phyloP scores from a whole-genome alignment of 176 grass and related monocot species.

The Chrysopogon serrulatus region DNA sequence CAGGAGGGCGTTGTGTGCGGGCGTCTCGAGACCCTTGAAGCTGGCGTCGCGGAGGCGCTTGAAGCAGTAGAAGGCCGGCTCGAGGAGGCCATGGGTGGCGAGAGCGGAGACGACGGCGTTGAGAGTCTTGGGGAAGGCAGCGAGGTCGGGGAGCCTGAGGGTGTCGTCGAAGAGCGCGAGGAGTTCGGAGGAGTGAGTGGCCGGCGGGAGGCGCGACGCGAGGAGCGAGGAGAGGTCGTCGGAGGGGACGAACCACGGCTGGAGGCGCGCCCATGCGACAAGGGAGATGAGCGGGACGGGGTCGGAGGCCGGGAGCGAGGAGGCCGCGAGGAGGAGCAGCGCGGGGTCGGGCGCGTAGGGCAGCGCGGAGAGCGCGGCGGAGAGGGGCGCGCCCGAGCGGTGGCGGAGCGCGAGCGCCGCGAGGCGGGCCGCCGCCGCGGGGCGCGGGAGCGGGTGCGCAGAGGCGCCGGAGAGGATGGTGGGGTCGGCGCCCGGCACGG shows the following conservation, averaged over 20 bases:
- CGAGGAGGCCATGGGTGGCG: constrained; percentile 48
- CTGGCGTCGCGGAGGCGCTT: constrained; percentile 71
- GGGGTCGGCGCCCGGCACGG: constrained; percentile 59
- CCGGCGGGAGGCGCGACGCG: constrained; percentile 37
- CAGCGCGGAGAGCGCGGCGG: constrained; percentile 65
- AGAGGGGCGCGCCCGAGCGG: constrained; percentile 72
- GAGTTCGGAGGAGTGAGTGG: constrained; percentile 48
- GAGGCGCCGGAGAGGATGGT: constrained; percentile 74
- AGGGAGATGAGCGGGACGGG: constrained; percentile 73
- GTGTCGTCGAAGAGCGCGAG: constrained; percentile 59
- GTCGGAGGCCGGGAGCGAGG: constrained; percentile 74
- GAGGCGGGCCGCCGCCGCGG: constrained; percentile 60
- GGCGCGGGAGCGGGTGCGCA: constrained; percentile 67
- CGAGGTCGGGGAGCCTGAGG: constrained; percentile 50
- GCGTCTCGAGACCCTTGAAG: constrained; percentile 44
- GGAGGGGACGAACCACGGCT: constrained; percentile 64
- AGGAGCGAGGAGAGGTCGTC: constrained; percentile 45
- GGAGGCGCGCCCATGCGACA: constrained; percentile 67
- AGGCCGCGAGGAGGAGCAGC: constrained; percentile 56
- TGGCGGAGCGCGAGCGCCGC: constrained; percentile 68
- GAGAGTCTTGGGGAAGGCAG: constrained; percentile 57
- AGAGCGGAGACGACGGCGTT: constrained; percentile 58
- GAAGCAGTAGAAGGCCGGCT: constrained; percentile 79
- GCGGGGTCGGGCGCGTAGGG: constrained; percentile 62
- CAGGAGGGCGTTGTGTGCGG: constrained; percentile 75